These are phyloP conservation scores for Medakamo hakoo DNA, from an alignment of 139 green algal species.

Conservation along the genomic window DNA sequence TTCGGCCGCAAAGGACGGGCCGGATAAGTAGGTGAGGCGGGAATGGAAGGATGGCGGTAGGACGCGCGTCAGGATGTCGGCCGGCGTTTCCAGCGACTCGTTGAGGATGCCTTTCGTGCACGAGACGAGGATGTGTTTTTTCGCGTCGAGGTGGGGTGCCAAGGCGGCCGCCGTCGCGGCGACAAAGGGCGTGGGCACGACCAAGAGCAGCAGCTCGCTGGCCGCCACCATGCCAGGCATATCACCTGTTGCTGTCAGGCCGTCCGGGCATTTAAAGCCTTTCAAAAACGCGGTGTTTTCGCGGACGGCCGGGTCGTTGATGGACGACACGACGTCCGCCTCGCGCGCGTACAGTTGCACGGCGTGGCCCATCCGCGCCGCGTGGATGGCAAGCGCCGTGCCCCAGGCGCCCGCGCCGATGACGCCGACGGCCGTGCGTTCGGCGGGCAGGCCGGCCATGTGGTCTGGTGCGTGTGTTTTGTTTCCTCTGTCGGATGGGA, in stretches of 20 bases:
- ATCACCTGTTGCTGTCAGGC: slow-evolving; percentile 1
- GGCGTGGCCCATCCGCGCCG: slow-evolving; percentile 43
- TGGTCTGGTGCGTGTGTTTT: neutral
- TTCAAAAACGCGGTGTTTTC: slow-evolving; percentile 50
- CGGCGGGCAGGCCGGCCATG: slow-evolving; percentile 2
- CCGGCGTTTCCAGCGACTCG: slow-evolving; percentile 50
- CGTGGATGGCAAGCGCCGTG: slow-evolving; percentile 51
- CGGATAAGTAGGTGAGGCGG: slow-evolving; percentile 35
- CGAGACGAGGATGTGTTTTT: slow-evolving; percentile 42
- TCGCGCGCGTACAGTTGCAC: slow-evolving; percentile 48
- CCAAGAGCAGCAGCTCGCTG: slow-evolving; percentile 56
- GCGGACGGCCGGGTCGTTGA: slow-evolving; percentile 35
- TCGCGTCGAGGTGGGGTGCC: slow-evolving; percentile 5
- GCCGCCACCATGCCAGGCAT: slow-evolving; percentile 32
- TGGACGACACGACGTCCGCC: slow-evolving; percentile 31
- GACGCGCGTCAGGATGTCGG: slow-evolving; percentile 47
- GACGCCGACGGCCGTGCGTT: slow-evolving; percentile 26
- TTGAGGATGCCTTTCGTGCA: slow-evolving; percentile 71
- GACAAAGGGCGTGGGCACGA: slow-evolving; percentile 67
- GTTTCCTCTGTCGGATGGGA: too few species aligned
- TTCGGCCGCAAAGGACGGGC: slow-evolving; percentile 44
- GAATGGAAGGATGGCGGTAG: slow-evolving; percentile 7
- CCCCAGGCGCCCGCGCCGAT: slow-evolving; percentile 63
- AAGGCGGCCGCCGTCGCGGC: slow-evolving; percentile 25
- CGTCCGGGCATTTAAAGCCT: neutral